Evolutionary conservation across 257 asterid genomes (phyloP), one percentile per base, ranked within the genome.

Genomic region (Avicennia marina): DNA sequence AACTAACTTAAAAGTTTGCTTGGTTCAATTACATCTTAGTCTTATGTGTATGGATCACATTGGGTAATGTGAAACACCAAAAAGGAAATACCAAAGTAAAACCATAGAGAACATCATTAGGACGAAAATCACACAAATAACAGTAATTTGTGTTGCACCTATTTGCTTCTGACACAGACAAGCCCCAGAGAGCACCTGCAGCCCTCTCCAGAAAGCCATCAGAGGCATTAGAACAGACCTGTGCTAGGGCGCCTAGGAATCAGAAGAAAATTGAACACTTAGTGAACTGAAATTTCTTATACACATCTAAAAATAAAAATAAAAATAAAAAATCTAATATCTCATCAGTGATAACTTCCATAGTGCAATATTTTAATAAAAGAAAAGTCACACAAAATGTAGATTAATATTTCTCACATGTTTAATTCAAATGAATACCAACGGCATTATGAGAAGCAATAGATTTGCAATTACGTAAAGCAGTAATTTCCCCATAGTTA

Each of bases 141-240:
- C 24, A 39, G 20, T 13, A 48, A 32, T 41, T 11, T 8, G 58
- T 44, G 63, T 29, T 44, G 16, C 56, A 85, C 98, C 96, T 91
- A 72, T 91, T 91, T 56, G 93, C 76, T 85, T 91, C 91, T 7
- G 91, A 83, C 26, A 83, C 87, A 1, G 91, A 83, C 73, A 83
- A 67, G 60, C 87, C 87, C 87, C 91, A 83, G 2, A 77, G 75
- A 52, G 91, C 91, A 75, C 91, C 91, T 2, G 91, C 91, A 60
- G 91, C 91, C 65, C 91, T 78, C 76, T 83, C 91, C 68, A 77
- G 91, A 68, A 83, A 85, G 55, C 85, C 76, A 15, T 67, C 79
- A 54, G 91, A 72, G 27, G 91, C 72, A 72, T 68, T 67, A 11
- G 73, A 40, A 45, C 89, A 75, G 39, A 78, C 73, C 54, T 53